These are phyloP conservation scores for Magnusiomyces magnusii DNA, from an alignment of 1,139 yeast genomes.

Conservation along the genomic window DNA sequence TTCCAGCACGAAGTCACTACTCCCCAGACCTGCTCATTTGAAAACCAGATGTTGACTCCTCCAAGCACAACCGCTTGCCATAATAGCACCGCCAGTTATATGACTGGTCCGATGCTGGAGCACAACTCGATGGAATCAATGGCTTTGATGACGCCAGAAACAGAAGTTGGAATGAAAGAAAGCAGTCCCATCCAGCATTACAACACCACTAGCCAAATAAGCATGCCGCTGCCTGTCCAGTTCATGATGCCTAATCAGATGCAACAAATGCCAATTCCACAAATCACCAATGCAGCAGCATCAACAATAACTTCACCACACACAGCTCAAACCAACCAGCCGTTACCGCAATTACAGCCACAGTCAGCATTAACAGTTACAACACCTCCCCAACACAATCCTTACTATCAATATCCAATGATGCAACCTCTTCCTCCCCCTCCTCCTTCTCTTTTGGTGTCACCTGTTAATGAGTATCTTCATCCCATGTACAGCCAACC, in stretches of 20 bases:
- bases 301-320: background rate
- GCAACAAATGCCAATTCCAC: background rate
- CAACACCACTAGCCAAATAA: background rate
- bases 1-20: background rate
- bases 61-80: background rate
- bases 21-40: background rate
- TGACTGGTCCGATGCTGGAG: no score
- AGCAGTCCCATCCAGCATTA: background rate
- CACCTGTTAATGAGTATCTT: background rate
- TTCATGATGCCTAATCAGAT: background rate
- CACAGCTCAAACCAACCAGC: no score
- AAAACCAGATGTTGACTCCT: background rate
- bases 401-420: background rate
- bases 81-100: no score
- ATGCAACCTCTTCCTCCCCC: background rate
- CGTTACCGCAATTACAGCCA: no score
- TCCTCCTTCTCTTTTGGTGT: background rate
- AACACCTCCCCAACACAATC: background rate
- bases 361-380: no score
- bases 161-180: background rate
- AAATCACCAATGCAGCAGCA: background rate
- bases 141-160: background rate
- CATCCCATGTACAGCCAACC: background rate
- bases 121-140: background rate
- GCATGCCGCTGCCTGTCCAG: background rate